Percentiles rank a stretch among this genome's conserved stretches.
Conservation (phyloP, 2,329 filamentous ascomycete genomes). For the Sporothrix phasma region DNA sequence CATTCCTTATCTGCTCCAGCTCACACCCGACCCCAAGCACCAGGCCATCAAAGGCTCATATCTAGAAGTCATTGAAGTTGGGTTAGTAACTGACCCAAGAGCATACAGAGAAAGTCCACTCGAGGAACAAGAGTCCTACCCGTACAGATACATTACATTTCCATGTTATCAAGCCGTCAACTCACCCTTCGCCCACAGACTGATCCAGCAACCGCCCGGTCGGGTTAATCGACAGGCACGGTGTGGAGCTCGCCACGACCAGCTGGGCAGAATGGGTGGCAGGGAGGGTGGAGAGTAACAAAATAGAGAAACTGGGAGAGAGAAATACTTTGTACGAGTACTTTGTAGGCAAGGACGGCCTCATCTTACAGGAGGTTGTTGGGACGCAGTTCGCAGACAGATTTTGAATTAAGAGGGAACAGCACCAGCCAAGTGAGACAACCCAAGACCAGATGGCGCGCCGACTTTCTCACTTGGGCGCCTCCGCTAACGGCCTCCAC, state of each 20-base stretch:
- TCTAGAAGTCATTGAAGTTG: too few species aligned
- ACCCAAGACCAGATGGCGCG: not conserved
- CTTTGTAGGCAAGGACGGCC: too few species aligned
- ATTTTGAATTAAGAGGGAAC: not conserved
- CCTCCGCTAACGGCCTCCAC: not conserved
- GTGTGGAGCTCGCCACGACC: not conserved
- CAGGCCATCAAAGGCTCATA: too few species aligned
- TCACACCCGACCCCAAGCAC: too few species aligned
- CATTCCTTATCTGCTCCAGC: too few species aligned
- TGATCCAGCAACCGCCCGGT: constrained; percentile 1
- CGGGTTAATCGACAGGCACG: not conserved
- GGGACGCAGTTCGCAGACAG: too few species aligned
- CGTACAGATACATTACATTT: too few species aligned
- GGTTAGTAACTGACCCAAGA: too few species aligned
- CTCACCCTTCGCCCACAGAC: not conserved
- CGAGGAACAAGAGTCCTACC: too few species aligned
- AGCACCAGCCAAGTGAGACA: not conserved
- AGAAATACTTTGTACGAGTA: too few species aligned
- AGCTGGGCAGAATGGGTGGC: not conserved
- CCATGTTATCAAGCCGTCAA: not conserved
- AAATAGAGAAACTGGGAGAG: not conserved
- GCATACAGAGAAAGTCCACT: too few species aligned
- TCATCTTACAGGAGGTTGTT: too few species aligned
- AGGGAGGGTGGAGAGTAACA: not conserved
- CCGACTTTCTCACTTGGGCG: not conserved